Percentiles rank a stretch among this genome's conserved stretches.
phyloP scores from a whole-genome alignment of 148 eudicot species.

The Talinum fruticosum region DNA sequence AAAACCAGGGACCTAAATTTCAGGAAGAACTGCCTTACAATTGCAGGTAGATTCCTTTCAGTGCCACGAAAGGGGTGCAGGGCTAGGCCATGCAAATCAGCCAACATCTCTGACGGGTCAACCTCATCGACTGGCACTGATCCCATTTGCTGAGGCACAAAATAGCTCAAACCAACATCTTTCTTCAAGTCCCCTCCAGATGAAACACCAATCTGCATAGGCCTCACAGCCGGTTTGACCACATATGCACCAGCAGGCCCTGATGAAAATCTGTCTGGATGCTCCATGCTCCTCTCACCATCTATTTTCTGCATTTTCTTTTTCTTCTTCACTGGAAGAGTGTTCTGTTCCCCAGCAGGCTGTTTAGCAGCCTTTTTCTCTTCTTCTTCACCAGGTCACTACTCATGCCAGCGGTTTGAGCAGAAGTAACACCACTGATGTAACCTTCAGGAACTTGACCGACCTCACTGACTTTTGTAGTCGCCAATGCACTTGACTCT shows the following conservation, averaged over 20 bases:
- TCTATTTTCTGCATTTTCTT: constrained; percentile 43
- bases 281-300: constrained; percentile 19
- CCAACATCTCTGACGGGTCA: constrained; percentile 44
- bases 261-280: not conserved
- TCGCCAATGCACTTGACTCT: constrained; percentile 9
- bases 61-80: constrained; percentile 48
- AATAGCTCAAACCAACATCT: constrained; percentile 18
- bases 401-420: constrained; percentile 3
- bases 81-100: constrained; percentile 62
- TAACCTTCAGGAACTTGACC: constrained; percentile 16
- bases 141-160: constrained; percentile 26
- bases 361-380: constrained; percentile 36
- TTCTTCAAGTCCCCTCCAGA: constrained; percentile 27
- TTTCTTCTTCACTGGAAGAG: constrained; percentile 36
- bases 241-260: not conserved
- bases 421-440: not conserved
- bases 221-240: constrained; percentile 20
- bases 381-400: constrained; percentile 34
- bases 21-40: constrained; percentile 38
- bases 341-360: constrained; percentile 33
- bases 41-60: constrained; percentile 33
- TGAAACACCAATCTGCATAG: constrained; percentile 24
- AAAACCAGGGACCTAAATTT: constrained; percentile 63
- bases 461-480: constrained; percentile 12
- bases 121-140: constrained; percentile 17